Base-by-base conservation (phyloP, 805 yeast species). In the Zygosaccharomyces rouxii region DNA sequence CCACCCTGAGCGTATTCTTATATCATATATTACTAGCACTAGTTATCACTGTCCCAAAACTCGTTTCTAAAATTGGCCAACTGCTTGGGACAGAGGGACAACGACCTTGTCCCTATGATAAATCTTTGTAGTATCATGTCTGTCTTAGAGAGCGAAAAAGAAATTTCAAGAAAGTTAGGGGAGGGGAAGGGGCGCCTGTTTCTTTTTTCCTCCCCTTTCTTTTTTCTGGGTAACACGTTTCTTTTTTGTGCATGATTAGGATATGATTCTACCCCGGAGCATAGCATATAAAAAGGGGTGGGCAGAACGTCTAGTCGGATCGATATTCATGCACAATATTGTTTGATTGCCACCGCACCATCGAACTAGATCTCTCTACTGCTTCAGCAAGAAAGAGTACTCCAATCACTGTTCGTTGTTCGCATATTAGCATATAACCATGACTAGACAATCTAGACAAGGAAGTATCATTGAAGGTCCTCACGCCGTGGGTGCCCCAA, bases 391-490 rank as follows among this genome's bases (percentile, higher is more conserved):
- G 28, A 7, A 25, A 5, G 28, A 25, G 10, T 2, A 25, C 7
- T 7, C 10, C 10, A 9, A 25, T 25, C 7, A 2, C 11, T 9
- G 28, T 25, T 7, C 28, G 28, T 33, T 19, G 6, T n/a, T 1
- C 11, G 35, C 4, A 23, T 11, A 41, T 28, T 11, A 26, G 18
- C n/a, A n/a, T n/a, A n/a, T n/a, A n/a, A n/a, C 18, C 28, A 13
- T 10, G 22, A 21, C 25, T 16, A 29, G 44, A 41, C 44, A 33
- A 33, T 16, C 21, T 11, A 41, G 47, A 37, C 48, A 46, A 19
- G 42, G 29, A 14, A 47, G 46, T 38, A 48, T 51, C n/a, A 45
- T 38, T 22, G 53, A 47, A 33, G 53, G 55, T n/a, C 55, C 53
- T 16, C 49, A 37, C 16, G 35, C 47, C 26, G 44, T 44, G 4